Base-by-base conservation (phyloP, 2,329 filamentous ascomycete genomes). In the Arthrobotrys megalospora region DNA sequence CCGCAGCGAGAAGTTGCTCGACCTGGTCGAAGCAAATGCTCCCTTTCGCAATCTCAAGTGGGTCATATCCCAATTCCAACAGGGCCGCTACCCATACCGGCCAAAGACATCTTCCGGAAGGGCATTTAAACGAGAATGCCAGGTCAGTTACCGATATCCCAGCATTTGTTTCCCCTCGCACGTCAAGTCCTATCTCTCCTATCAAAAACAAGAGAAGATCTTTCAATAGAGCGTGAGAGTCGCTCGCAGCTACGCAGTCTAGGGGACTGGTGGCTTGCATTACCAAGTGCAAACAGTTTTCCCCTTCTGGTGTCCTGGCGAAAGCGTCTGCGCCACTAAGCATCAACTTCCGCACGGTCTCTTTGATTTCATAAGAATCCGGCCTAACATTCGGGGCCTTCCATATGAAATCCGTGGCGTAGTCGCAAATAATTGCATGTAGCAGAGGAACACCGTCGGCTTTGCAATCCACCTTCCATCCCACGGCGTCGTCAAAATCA, bases 171-270 rank as follows among this genome's bases (percentile, higher is more conserved):
- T 11, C 6, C 0, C 16, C 60, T n/a, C n/a, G 41, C 4, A 73
- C 19, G 16, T 73, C 69, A 14, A 65, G 10, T 6, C n/a, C 38
- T 7, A 41, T 21, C 8, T 73, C 69, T 2, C 45, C 32, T 7
- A 68, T 28, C 11, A 75, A 32, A 12, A 67, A 75, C 28, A 50
- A 4, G 0, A 75, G 45, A 3, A 75, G 63, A 1, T 53, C 52
- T 10, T 55, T 68, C 1, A 75, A 16, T 4, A 36, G 24, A 28
- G 24, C 24, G 24, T 5, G 24, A 28, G 24, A 28, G 24, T 28
- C 24, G 5, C 2, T 5, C 2, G 24, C 24, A 28, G 24, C 24
- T 28, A 28, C 24, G 24, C 24, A 28, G 24, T 28, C 24, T 28
- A 28, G 24, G 5, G 24, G 24, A 5, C 24, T 28, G 24, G 24